Conservation (phyloP, 371 early-diverging fungal genomes). For the Apophysomyces elegans region DNA sequence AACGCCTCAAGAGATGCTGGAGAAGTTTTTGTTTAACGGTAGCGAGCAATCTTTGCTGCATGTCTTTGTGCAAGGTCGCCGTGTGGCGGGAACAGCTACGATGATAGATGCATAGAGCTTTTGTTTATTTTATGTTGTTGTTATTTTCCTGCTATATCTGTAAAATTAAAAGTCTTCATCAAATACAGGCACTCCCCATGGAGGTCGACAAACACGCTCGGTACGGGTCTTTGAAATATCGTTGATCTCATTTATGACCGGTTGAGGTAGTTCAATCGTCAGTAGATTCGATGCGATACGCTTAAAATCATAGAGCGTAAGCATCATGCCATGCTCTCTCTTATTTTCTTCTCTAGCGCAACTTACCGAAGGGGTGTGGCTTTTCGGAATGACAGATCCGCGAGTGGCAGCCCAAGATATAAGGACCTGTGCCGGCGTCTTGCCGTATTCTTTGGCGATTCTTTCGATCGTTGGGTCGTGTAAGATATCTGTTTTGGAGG, state of each 20-base stretch:
- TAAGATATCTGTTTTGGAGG: constrained; percentile 46
- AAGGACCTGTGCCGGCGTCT: constrained; percentile 75
- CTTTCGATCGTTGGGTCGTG: constrained; percentile 51
- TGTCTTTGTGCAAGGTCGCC: constrained; percentile 65
- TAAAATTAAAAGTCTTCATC: constrained; percentile 35
- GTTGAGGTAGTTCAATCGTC: constrained; percentile 37
- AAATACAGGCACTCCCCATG: constrained; percentile 50
- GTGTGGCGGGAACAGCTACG: constrained; percentile 38
- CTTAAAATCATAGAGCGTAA: constrained; percentile 5
- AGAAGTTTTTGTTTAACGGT: constrained; percentile 71
- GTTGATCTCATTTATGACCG: constrained; percentile 46
- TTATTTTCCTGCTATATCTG: background rate
- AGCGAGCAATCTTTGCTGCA: constrained; percentile 60
- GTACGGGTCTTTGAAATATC: constrained; percentile 38
- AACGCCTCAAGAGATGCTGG: constrained; percentile 43
- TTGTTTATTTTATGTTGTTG: background rate
- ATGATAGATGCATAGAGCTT: background rate
- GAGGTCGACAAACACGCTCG: constrained; percentile 38
- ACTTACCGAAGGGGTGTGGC: constrained; percentile 48
- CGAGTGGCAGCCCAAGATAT: constrained; percentile 81
- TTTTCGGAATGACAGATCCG: constrained; percentile 58
- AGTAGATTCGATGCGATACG: constrained; percentile 52
- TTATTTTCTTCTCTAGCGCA: too few species aligned
- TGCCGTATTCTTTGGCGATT: constrained; percentile 66
- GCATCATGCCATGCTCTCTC: too few species aligned